These are phyloP conservation scores for Salix arbutifolia DNA, from an alignment of 345 rosid genomes.

Conservation along the genomic window DNA sequence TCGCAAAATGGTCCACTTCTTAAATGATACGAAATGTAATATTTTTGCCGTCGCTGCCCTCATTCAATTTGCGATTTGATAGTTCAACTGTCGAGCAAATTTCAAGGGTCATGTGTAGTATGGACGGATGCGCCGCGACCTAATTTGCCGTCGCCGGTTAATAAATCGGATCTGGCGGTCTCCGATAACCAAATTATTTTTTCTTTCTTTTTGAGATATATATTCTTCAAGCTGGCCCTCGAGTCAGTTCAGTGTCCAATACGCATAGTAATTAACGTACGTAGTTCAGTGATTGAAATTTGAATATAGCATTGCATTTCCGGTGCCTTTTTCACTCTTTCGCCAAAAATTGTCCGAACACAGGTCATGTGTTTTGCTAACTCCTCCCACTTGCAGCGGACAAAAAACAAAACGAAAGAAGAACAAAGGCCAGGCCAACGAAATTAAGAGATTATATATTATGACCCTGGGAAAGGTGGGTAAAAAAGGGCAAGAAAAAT, in stretches of 20 bases:
- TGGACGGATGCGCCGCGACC: not conserved
- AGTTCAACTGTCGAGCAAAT: not conserved
- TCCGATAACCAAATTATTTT: not conserved
- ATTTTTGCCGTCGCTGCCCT: not conserved
- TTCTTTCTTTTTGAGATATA: not conserved
- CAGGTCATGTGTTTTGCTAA: not conserved
- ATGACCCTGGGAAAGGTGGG: not conserved
- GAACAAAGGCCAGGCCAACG: not conserved
- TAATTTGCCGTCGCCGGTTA: too few relatives aligned
- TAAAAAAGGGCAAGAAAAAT: not conserved
- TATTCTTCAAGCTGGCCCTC: not conserved
- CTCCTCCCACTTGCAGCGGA: not conserved
- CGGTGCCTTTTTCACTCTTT: not conserved
- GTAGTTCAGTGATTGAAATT: not conserved
- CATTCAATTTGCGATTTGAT: not conserved
- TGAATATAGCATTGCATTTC: not conserved
- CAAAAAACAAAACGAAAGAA: too few relatives aligned
- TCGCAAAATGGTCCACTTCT: not conserved
- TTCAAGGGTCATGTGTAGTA: not conserved
- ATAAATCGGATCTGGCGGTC: not conserved
- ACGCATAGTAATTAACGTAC: not conserved
- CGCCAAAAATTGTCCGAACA: not conserved
- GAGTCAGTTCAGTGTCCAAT: not conserved
- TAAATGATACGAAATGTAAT: not conserved
- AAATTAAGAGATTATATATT: too few relatives aligned